Evolutionary conservation across 2,329 filamentous ascomycete species (phyloP).

Genomic region (Fusarium metavorans): DNA sequence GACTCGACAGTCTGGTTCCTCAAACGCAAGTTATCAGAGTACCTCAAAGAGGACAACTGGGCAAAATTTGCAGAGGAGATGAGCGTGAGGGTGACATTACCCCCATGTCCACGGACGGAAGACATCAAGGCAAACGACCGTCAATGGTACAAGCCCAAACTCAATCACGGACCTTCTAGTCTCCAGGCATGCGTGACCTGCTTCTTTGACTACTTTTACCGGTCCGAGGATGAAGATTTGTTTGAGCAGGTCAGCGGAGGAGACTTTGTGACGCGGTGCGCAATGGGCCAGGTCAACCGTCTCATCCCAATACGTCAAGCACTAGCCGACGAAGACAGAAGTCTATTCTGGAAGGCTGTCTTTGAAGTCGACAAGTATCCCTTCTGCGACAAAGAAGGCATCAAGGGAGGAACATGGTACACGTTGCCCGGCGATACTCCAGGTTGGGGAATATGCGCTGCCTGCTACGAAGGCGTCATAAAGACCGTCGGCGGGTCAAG

Average conservation of each 20-base stretch:
- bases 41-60: conserved; percentile 47
- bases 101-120: conserved; percentile 43
- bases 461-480: conserved; percentile 50
- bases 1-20: conserved; percentile 50
- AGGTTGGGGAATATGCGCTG: conserved; percentile 52
- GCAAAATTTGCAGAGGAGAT: conserved; percentile 48
- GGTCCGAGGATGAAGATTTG: conserved; percentile 43
- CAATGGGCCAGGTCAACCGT: conserved; percentile 48
- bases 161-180: conserved; percentile 35
- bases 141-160: conserved; percentile 51
- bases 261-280: conserved; percentile 41
- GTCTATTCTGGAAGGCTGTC: conserved; percentile 51
- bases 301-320: conserved; percentile 47
- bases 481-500: conserved; percentile 46
- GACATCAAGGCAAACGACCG: conserved; percentile 36
- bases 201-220: conserved; percentile 52
- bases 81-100: conserved; percentile 41
- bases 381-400: conserved; percentile 48
- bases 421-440: conserved; percentile 47
- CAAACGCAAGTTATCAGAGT: conserved; percentile 44
- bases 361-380: conserved; percentile 44
- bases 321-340: conserved; percentile 45
- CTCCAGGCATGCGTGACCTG: conserved; percentile 53
- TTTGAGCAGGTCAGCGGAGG: conserved; percentile 40
- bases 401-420: conserved; percentile 49